These are phyloP conservation scores for Quillaja saponaria DNA, from an alignment of 306 rosid species.

Conservation along the genomic window DNA sequence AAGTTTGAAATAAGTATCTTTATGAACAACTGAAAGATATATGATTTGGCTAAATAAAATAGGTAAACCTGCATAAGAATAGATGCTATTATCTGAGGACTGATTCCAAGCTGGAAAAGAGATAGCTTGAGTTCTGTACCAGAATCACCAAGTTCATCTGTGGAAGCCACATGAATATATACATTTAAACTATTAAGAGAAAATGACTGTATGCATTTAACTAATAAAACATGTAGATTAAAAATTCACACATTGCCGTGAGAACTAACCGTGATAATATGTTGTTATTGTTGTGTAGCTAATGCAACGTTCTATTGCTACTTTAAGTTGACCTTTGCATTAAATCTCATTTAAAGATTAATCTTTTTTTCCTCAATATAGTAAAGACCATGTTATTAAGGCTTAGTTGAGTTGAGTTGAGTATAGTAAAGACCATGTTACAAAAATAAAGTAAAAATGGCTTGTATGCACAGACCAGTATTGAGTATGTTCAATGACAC, in stretches of 20 bases:
- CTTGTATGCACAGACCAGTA: too few species aligned
- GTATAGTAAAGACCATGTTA: too few species aligned
- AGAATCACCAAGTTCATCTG: constrained; percentile 97
- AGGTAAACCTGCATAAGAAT: constrained; percentile 88
- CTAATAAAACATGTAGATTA: constrained; percentile 26
- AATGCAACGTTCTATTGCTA: too few species aligned
- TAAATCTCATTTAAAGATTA: too few species aligned
- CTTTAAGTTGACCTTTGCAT: too few species aligned
- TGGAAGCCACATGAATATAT: constrained; percentile 47
- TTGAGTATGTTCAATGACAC: too few species aligned
- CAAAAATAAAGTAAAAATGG: too few species aligned
- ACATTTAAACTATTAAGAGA: not conserved
- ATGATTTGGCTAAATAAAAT: constrained; percentile 16
- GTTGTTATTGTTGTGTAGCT: too few species aligned
- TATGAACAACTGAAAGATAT: constrained; percentile 12
- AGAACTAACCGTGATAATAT: too few species aligned
- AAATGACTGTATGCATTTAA: constrained; percentile 29
- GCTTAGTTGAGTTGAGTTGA: too few species aligned
- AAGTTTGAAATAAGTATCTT: constrained; percentile 2
- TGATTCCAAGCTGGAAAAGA: constrained; percentile 95
- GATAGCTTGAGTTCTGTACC: constrained; percentile 85
- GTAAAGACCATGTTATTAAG: too few species aligned
- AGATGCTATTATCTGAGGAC: constrained; percentile 96
- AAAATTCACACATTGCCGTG: not conserved
- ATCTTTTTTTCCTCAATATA: too few species aligned